Evolutionary conservation across 2,329 filamentous ascomycete species (phyloP).

Genomic region (Penicillium carneum): DNA sequence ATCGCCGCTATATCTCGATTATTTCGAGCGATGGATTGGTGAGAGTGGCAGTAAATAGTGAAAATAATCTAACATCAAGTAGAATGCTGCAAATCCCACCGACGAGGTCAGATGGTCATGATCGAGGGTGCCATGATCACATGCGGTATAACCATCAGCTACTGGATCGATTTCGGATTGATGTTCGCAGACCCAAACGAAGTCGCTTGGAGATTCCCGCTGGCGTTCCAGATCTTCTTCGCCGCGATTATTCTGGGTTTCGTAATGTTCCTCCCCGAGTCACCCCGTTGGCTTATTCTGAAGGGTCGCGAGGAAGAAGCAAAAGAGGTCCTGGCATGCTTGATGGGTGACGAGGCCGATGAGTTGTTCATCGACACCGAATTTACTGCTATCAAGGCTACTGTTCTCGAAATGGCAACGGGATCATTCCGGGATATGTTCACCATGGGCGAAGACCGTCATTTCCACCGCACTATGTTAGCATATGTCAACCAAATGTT

Average conservation of each 20-base stretch:
- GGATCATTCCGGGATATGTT: constrained; percentile 64
- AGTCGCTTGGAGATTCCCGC: neutral
- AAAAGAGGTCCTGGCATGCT: constrained; percentile 54
- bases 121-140: neutral
- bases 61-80: neutral
- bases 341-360: constrained; percentile 58
- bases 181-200: neutral
- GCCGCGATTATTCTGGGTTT: neutral
- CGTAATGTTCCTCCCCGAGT: neutral
- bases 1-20: neutral
- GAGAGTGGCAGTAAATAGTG: neutral
- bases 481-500: neutral
- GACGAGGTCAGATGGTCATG: neutral
- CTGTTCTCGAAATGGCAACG: constrained; percentile 59
- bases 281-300: neutral
- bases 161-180: neutral
- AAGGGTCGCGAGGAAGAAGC: neutral
- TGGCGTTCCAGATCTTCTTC: neutral
- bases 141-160: neutral
- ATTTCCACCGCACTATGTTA: neutral
- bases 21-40: neutral
- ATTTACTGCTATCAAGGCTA: constrained; percentile 62
- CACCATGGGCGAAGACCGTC: neutral
- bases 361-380: constrained; percentile 56
- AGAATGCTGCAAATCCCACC: neutral